phyloP scores from a whole-genome alignment of 1,139 yeast genomes.

The Magnusiomyces fungicola region DNA sequence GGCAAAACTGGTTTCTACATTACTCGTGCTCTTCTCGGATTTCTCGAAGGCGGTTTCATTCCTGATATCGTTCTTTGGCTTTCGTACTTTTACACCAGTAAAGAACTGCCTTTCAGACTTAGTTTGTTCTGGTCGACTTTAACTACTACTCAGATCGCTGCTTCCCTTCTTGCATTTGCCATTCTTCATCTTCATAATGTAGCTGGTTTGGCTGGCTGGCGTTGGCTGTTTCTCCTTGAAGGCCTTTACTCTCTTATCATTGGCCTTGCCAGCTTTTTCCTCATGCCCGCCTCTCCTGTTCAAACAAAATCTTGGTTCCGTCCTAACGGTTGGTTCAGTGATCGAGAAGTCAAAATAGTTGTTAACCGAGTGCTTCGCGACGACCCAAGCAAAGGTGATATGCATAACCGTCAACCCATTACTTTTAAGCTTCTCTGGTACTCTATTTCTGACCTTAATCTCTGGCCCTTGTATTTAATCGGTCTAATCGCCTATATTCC shows the following conservation, averaged over 20 bases:
- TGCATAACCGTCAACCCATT: slow-evolving; percentile 56
- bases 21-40: slow-evolving; percentile 41
- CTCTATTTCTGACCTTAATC: slow-evolving; percentile 44
- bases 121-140: slow-evolving; percentile 37
- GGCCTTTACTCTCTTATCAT: slow-evolving; percentile 45
- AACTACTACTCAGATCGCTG: slow-evolving; percentile 24
- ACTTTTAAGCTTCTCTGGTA: slow-evolving; percentile 35
- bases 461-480: slow-evolving; percentile 50
- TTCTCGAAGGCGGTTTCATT: slow-evolving; percentile 47
- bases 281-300: slow-evolving; percentile 50
- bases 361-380: slow-evolving; percentile 55
- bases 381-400: slow-evolving; percentile 59
- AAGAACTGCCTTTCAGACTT: slow-evolving; percentile 42
- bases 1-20: slow-evolving; percentile 34
- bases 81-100: slow-evolving; percentile 44
- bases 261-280: slow-evolving; percentile 43
- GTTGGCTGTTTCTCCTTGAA: slow-evolving; percentile 53
- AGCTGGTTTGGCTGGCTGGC: slow-evolving; percentile 44
- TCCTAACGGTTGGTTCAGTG: slow-evolving; percentile 54
- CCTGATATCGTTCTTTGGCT: slow-evolving; percentile 46
- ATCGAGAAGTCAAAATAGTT: slow-evolving; percentile 50
- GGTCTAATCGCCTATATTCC: slow-evolving; percentile 42
- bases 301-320: slow-evolving; percentile 48
- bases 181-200: slow-evolving; percentile 37
- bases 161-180: slow-evolving; percentile 41